These are phyloP conservation scores for Cladosporium austrohemisphaericum DNA, from an alignment of 2,329 filamentous ascomycete species.

Conservation along the genomic window DNA sequence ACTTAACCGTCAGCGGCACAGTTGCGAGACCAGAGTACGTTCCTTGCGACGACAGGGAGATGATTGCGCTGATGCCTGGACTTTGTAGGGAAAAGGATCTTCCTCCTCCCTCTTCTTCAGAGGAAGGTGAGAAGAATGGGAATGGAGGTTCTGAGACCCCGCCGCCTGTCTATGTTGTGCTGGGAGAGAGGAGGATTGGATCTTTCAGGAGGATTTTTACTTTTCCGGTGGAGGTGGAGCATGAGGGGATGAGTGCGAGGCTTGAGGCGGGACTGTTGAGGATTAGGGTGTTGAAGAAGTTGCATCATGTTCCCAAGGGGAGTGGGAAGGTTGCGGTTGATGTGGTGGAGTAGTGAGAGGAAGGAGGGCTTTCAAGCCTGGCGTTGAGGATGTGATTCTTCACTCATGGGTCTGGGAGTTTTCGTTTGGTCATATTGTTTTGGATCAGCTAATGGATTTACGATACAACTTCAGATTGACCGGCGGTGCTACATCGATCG, in stretches of 20 bases:
- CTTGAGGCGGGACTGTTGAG: slow-evolving; percentile 12
- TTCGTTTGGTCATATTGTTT: too few relatives aligned
- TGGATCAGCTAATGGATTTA: too few relatives aligned
- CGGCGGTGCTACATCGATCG: too few relatives aligned
- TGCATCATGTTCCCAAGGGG: slow-evolving; percentile 15
- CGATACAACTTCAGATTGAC: too few relatives aligned
- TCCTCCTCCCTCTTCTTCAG: neutral
- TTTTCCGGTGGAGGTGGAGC: slow-evolving; percentile 19
- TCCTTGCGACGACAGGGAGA: neutral
- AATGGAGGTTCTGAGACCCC: neutral
- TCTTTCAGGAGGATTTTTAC: slow-evolving; percentile 17
- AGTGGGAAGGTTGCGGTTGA: slow-evolving; percentile 16
- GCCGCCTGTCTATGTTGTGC: slow-evolving; percentile 12
- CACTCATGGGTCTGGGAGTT: too few relatives aligned
- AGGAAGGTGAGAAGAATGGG: slow-evolving; percentile 1
- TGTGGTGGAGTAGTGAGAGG: slow-evolving; percentile 11
- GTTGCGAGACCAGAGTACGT: slow-evolving; percentile 7
- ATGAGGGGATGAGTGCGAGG: slow-evolving; percentile 13
- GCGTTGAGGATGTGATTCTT: too few relatives aligned
- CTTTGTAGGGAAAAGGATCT: slow-evolving; percentile 9
- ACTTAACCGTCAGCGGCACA: slow-evolving; percentile 15
- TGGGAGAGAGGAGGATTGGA: slow-evolving; percentile 15
- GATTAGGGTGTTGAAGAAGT: slow-evolving; percentile 17
- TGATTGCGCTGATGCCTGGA: slow-evolving; percentile 8
- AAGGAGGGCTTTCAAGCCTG: too few relatives aligned